These are phyloP conservation scores for Pseudogymnoascus sp. DNA, from an alignment of 2,329 filamentous ascomycete species.

Conservation along the genomic window DNA sequence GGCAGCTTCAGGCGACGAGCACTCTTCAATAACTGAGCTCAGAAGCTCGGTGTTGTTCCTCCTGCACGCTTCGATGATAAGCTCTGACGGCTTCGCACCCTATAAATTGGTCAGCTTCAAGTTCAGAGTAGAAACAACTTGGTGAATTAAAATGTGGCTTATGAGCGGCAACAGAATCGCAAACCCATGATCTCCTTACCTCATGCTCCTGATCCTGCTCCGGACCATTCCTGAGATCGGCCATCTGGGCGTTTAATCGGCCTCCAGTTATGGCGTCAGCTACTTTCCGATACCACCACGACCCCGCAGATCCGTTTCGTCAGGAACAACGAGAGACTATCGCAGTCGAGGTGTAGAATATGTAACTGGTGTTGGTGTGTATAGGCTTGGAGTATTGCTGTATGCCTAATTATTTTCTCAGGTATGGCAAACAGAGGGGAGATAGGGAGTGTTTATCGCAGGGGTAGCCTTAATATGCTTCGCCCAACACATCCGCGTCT, in stretches of 20 bases:
- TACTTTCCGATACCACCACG: slow-evolving; percentile 4
- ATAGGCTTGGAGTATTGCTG: background rate
- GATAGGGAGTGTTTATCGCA: background rate
- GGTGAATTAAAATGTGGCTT: background rate
- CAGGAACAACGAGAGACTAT: background rate
- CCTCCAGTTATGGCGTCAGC: slow-evolving; percentile 8
- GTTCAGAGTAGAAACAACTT: background rate
- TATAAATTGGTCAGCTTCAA: slow-evolving; percentile 31
- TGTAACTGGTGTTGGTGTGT: background rate
- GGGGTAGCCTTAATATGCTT: background rate
- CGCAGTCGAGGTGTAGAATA: background rate
- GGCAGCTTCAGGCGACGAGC: slow-evolving; percentile 50
- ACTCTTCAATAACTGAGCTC: slow-evolving; percentile 60
- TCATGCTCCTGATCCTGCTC: slow-evolving; percentile 25
- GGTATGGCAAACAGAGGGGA: background rate
- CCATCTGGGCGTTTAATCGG: slow-evolving; percentile 20
- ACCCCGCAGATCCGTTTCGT: slow-evolving; percentile 5
- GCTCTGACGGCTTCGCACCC: slow-evolving; percentile 80
- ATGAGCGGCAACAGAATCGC: background rate
- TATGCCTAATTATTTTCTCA: background rate
- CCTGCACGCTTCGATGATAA: slow-evolving; percentile 86
- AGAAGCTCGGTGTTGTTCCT: slow-evolving; percentile 87
- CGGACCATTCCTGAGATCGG: slow-evolving; percentile 21
- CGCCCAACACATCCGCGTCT: slow-evolving; percentile 5
- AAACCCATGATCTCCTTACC: slow-evolving; percentile 14